These are phyloP conservation scores for Leucoagaricus sp. DNA, from an alignment of 1,284 basidiomycete genomes.

Conservation along the genomic window DNA sequence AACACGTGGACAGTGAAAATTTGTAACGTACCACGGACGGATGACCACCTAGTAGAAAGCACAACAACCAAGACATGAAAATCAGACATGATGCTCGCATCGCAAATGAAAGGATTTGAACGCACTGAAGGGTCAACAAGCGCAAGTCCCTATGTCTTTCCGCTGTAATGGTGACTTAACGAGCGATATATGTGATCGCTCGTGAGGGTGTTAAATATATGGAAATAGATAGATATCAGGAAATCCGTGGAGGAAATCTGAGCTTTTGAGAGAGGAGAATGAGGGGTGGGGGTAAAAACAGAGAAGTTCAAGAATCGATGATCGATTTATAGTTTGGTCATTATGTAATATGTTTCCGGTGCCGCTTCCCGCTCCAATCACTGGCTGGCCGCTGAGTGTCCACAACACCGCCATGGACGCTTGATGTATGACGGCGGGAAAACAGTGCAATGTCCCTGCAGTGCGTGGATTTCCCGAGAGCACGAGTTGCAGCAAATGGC, in stretches of 20 bases:
- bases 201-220: background rate
- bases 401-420: too few species aligned
- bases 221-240: slow-evolving; percentile 5
- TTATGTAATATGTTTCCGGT: background rate
- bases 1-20: slow-evolving; percentile 19
- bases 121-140: slow-evolving; percentile 78
- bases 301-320: background rate
- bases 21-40: slow-evolving; percentile 59
- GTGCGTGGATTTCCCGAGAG: too few species aligned
- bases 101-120: slow-evolving; percentile 22
- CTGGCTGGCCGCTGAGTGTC: too few species aligned
- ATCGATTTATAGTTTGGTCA: slow-evolving; percentile 1
- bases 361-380: background rate
- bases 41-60: slow-evolving; percentile 65
- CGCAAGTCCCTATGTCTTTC: slow-evolving; percentile 77
- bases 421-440: too few species aligned
- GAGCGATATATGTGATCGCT: slow-evolving; percentile 6
- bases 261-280: background rate
- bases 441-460: too few species aligned
- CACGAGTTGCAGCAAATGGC: too few species aligned
- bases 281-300: background rate
- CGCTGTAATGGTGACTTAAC: slow-evolving; percentile 61
- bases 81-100: slow-evolving; percentile 19
- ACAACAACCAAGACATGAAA: slow-evolving; percentile 9
- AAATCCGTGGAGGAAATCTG: background rate